Conservation (phyloP, 2,329 filamentous ascomycete species). For the Xylaria sp. region DNA sequence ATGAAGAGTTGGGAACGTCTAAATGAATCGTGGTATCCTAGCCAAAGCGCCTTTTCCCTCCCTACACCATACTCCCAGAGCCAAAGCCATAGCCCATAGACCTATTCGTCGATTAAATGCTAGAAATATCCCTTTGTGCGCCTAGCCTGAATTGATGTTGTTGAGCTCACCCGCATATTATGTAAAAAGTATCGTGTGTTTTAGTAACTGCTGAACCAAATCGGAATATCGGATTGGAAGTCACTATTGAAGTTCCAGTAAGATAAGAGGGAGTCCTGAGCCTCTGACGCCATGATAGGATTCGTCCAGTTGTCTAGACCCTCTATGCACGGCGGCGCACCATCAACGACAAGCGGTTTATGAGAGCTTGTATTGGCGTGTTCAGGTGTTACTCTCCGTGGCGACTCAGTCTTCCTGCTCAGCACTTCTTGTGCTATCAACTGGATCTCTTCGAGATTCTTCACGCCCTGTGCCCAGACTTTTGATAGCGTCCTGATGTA, state of each 20-base stretch:
- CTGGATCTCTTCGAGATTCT: conserved; percentile 37
- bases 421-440: conserved; percentile 36
- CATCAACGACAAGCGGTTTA: conserved; percentile 1
- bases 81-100: not conserved
- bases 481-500: conserved; percentile 33
- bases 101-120: not conserved
- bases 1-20: conserved; percentile 7
- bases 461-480: conserved; percentile 36
- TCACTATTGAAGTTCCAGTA: conserved; percentile 34
- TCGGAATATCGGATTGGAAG: conserved; percentile 34
- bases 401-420: conserved; percentile 16
- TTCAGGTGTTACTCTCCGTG: not conserved
- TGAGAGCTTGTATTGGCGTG: not conserved
- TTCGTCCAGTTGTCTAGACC: conserved; percentile 29
- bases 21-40: not conserved
- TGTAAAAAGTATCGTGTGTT: not conserved
- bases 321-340: conserved; percentile 12
- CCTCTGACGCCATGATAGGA: conserved; percentile 15
- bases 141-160: not conserved
- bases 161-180: not conserved
- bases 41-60: conserved; percentile 4
- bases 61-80: not conserved
- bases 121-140: not conserved
- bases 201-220: conserved; percentile 36
- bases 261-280: conserved; percentile 14